Percentiles rank a stretch among this genome's conserved stretches.
phyloP scores from a whole-genome alignment of 345 rosid genomes.

The Cardamine chenopodiifolia region DNA sequence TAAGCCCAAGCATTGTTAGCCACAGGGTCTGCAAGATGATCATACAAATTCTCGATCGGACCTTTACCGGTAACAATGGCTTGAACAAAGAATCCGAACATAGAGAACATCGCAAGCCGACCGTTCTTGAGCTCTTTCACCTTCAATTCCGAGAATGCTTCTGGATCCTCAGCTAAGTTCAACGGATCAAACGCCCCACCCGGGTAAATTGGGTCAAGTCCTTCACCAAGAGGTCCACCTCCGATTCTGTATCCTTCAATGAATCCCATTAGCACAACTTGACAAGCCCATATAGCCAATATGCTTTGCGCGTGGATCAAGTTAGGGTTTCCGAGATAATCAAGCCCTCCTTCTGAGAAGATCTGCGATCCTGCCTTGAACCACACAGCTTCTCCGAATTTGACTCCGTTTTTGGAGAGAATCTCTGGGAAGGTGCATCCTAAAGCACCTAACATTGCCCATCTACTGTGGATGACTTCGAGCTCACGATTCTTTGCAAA shows the following conservation, averaged over 20 bases:
- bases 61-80: constrained; percentile 58
- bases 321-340: constrained; percentile 54
- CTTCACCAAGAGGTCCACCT: constrained; percentile 60
- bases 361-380: constrained; percentile 57
- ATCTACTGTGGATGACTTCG: constrained; percentile 57
- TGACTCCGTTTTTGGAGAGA: constrained; percentile 53
- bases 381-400: constrained; percentile 58
- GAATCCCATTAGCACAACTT: constrained; percentile 52
- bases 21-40: constrained; percentile 52
- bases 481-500: constrained; percentile 54
- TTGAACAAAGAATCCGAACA: constrained; percentile 49
- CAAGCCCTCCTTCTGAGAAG: constrained; percentile 52
- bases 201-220: constrained; percentile 53
- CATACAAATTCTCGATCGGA: constrained; percentile 50
- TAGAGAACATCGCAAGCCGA: constrained; percentile 53
- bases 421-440: constrained; percentile 59
- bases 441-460: constrained; percentile 54
- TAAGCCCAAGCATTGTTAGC: constrained; percentile 57
- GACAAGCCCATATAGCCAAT: constrained; percentile 52
- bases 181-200: constrained; percentile 58
- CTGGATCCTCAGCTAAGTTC: constrained; percentile 55
- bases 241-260: constrained; percentile 58
- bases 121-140: constrained; percentile 57
- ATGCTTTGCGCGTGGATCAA: constrained; percentile 57
- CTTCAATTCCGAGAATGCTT: constrained; percentile 52